Base-by-base conservation (phyloP, 1,284 basidiomycete species). In the Clitocybe nebularis region DNA sequence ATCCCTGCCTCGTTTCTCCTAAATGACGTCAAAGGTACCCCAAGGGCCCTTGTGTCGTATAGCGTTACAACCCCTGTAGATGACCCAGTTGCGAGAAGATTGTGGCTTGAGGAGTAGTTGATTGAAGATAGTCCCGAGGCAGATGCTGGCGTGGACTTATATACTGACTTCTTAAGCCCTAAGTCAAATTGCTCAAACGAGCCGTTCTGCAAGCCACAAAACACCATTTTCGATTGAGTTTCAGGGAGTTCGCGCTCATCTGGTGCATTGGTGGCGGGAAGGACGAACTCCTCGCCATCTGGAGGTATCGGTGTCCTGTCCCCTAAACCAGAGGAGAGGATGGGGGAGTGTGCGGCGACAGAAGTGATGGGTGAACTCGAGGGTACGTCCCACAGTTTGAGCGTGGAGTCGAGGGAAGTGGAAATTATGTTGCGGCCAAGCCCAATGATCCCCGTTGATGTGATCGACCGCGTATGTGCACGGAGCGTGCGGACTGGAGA, bases 331-430 rank as follows among this genome's bases (percentile, higher is more conserved):
- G 76, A 67, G 7, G 69, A 68, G 10, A 72, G 61, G 4, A 82
- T 67, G 3, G 73, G 67, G 0, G 66, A 58, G 20, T 63, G 55
- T 0, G 67, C 50, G 3, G 55, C 46, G n/a, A 75, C 45, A 8
- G 66, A 61, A 49, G 69, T 62, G 32, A 78, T 71, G 54, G 76
- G 71, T 23, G 62, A 60, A 8, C 71, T 77, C 4, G 69, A 67
- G 2, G 76, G 69, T 2, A 90, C 79, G 52, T 91, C 84, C 88
- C 88, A 93, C 3, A 89, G 64, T 20, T 83, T 71, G 14, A 90
- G 58, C 0, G 81, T 83, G 1, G 80, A 78, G 56, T 93, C 89
- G 43, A 77, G 74, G 4, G 78, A 75, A 0, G 67, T 60, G 2
- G 77, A 80, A 1, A 92, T 54, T 9, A 92, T 63, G 50, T 81